Evolutionary conservation across 2,329 filamentous ascomycete genomes (phyloP).

Genomic region (Epichloe festucae): DNA sequence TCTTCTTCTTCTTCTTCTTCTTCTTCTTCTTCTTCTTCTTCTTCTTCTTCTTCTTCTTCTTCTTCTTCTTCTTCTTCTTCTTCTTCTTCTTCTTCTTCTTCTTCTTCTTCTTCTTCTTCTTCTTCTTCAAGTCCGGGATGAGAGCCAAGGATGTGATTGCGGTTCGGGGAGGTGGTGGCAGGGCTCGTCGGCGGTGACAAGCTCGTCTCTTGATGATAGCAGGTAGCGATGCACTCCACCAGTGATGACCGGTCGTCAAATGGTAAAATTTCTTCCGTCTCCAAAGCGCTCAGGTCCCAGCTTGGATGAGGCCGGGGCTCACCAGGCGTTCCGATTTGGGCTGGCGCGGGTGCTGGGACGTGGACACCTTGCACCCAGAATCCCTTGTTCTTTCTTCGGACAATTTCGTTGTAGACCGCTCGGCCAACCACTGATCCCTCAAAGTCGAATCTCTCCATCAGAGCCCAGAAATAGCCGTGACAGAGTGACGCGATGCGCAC

Average conservation of each 20-base stretch:
- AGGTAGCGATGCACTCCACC: conserved; percentile 59
- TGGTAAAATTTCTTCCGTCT: conserved; percentile 53
- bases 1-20: conserved; percentile 14
- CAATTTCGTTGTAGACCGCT: conserved; percentile 64
- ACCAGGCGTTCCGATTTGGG: conserved; percentile 45
- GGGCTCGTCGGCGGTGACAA: conserved; percentile 58
- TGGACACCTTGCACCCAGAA: conserved; percentile 69
- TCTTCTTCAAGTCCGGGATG: conserved; percentile 25
- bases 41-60: conserved; percentile 14
- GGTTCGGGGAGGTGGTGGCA: conserved; percentile 50
- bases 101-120: conserved; percentile 8
- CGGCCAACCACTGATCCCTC: conserved; percentile 56
- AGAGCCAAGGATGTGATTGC: conserved; percentile 45
- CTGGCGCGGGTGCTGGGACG: conserved; percentile 53
- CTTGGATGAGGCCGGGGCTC: conserved; percentile 28
- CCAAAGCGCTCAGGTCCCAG: conserved; percentile 39
- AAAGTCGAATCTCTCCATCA: conserved; percentile 67
- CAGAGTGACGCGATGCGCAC: conserved; percentile 73
- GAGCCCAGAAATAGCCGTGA: conserved; percentile 76
- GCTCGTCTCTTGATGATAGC: conserved; percentile 55
- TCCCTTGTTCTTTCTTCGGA: conserved; percentile 55
- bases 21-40: conserved; percentile 14
- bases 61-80: conserved; percentile 14
- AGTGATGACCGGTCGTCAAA: conserved; percentile 63
- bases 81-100: no score